Conservation (phyloP, 1,139 yeast species). For the Saccharomyces hybrid region DNA sequence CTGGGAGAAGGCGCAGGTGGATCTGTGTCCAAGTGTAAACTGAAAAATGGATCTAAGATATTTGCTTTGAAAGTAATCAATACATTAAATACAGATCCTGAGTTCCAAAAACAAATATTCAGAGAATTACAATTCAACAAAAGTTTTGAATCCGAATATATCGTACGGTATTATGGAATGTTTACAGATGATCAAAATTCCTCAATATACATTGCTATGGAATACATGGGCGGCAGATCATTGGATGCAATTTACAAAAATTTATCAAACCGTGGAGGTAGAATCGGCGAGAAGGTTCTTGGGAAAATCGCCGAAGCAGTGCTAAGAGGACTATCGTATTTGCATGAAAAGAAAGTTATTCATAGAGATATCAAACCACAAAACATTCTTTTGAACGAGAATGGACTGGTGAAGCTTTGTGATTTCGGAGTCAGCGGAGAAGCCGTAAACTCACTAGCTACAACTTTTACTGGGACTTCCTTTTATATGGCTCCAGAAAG, state of each 20-base stretch:
- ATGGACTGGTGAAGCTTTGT: conserved; percentile 83
- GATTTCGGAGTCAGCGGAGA: conserved; percentile 99
- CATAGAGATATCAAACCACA: conserved; percentile 94
- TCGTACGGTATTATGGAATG: conserved; percentile 88
- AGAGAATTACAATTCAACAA: conserved; percentile 85
- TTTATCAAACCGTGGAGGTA: conserved; percentile 56
- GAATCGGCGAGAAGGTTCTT: conserved; percentile 85
- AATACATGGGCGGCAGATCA: conserved; percentile 89
- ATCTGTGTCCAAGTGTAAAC: conserved; percentile 68
- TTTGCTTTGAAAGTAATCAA: conserved; percentile 80
- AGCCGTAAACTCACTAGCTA: conserved; percentile 87
- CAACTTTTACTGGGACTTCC: conserved; percentile 94
- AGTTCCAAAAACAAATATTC: conserved; percentile 70
- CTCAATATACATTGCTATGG: conserved; percentile 88
- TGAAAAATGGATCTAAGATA: conserved; percentile 46
- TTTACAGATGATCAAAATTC: conserved; percentile 70
- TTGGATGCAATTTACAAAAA: conserved; percentile 82
- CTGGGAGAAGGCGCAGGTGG: conserved; percentile 97
- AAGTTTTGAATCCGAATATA: conserved; percentile 71
- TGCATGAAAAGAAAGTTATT: conserved; percentile 79
- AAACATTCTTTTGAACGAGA: conserved; percentile 64
- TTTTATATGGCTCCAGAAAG: conserved; percentile 98
- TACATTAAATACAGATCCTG: conserved; percentile 71
- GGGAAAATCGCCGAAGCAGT: conserved; percentile 87
- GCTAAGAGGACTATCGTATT: conserved; percentile 71